phyloP scores from a whole-genome alignment of 176 grass and related monocot genomes.

The Eremochloa ophiuroides region DNA sequence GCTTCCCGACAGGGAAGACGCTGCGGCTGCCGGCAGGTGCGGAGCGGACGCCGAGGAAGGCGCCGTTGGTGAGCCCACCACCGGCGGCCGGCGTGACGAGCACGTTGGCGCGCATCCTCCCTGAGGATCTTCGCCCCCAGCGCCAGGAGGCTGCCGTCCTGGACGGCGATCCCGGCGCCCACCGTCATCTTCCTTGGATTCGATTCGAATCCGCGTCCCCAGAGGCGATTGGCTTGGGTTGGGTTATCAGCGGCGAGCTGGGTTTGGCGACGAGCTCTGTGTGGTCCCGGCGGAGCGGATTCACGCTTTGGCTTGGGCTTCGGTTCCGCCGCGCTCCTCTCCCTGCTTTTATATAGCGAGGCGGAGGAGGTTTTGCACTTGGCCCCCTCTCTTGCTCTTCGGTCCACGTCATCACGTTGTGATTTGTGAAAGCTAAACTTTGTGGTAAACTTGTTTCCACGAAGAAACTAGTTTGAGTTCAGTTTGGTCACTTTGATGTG shows the following conservation, averaged over 20 bases:
- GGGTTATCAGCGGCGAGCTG: not conserved
- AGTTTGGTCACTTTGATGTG: too few relatives aligned
- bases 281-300: not conserved
- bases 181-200: slow-evolving; percentile 53
- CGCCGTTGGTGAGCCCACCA: slow-evolving; percentile 43
- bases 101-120: slow-evolving; percentile 51
- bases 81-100: slow-evolving; percentile 53
- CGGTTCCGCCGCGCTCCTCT: not conserved
- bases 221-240: not conserved
- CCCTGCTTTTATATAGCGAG: not conserved
- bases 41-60: slow-evolving; percentile 62
- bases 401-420: too few relatives aligned
- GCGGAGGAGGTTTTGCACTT: too few relatives aligned
- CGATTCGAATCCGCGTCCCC: not conserved
- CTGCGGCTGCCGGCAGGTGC: slow-evolving; percentile 45
- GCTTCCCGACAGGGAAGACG: slow-evolving; percentile 76
- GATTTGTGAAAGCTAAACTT: too few relatives aligned
- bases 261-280: not conserved
- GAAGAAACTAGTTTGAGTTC: too few relatives aligned
- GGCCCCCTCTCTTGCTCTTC: too few relatives aligned
- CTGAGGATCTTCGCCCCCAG: slow-evolving; percentile 50
- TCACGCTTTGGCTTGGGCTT: too few relatives aligned
- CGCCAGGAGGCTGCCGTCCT: slow-evolving; percentile 57
- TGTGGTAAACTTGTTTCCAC: too few relatives aligned
- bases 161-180: slow-evolving; percentile 51